Conservation (phyloP, 1,284 basidiomycete genomes). For the Rhizoctonia solani region DNA sequence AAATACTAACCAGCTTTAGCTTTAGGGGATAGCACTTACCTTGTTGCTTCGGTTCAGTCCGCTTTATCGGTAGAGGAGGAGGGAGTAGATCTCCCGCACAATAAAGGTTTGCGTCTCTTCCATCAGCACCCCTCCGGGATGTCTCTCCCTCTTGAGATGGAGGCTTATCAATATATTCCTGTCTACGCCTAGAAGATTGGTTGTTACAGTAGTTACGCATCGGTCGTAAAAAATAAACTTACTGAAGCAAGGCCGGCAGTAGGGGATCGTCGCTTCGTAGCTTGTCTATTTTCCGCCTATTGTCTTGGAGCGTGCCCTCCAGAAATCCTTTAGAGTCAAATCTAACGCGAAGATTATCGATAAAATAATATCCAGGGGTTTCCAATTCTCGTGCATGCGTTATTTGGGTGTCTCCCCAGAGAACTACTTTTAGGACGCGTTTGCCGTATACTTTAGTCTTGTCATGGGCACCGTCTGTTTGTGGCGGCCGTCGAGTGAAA, state of each 20-base stretch:
- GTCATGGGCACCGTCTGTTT: neutral
- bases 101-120: constrained; percentile 10
- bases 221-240: neutral
- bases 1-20: neutral
- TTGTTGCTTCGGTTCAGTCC: neutral
- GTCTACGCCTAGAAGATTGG: constrained; percentile 2
- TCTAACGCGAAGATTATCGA: constrained; percentile 28
- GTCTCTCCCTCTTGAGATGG: neutral
- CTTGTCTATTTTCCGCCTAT: constrained; percentile 23
- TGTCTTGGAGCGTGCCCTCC: constrained; percentile 23
- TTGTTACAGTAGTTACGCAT: neutral
- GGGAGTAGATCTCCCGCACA: constrained; percentile 22
- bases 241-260: constrained; percentile 17
- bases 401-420: constrained; percentile 20
- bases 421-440: constrained; percentile 20
- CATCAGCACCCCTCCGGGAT: neutral
- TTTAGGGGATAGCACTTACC: neutral
- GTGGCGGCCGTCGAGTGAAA: constrained; percentile 2
- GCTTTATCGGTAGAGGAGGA: neutral
- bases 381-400: constrained; percentile 14
- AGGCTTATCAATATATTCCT: constrained; percentile 3
- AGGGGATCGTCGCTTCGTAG: constrained; percentile 15
- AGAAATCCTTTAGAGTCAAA: constrained; percentile 26
- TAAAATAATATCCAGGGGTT: constrained; percentile 14
- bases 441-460: constrained; percentile 17